phyloP scores from a whole-genome alignment of 148 eudicot genomes.

The Rheum nobile region DNA sequence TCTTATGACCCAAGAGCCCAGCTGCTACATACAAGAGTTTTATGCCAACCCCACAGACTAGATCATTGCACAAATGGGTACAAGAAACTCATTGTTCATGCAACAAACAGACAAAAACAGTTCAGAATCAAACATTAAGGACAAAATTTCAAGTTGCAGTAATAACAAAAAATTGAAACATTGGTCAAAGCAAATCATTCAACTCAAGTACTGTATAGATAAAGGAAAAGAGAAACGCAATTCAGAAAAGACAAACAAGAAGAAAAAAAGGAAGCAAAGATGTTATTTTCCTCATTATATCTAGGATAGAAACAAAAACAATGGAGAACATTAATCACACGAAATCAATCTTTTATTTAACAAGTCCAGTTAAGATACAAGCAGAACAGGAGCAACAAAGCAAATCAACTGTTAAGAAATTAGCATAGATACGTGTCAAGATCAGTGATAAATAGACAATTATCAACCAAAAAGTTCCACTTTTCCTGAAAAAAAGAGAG shows the following conservation, averaged over 20 bases:
- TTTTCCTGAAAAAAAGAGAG: not conserved
- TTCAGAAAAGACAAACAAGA: not conserved
- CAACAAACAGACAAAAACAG: not conserved
- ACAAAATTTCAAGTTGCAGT: not conserved
- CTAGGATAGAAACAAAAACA: not conserved
- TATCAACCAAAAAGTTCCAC: not conserved
- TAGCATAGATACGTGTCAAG: not conserved
- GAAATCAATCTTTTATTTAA: not conserved
- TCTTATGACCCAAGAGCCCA: not conserved
- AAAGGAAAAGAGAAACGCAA: not conserved
- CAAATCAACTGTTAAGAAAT: not conserved
- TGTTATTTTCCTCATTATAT: not conserved
- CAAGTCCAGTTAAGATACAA: not conserved
- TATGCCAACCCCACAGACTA: not conserved
- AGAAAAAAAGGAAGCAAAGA: not conserved
- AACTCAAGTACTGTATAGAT: not conserved
- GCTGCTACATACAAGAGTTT: not conserved
- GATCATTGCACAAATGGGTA: not conserved
- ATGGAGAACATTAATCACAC: not conserved
- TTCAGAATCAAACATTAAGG: not conserved
- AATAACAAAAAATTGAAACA: not conserved
- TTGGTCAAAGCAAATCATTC: not conserved
- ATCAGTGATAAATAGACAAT: conserved; percentile 1
- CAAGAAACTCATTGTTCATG: not conserved
- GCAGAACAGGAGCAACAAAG: not conserved